Percentiles rank a stretch among this genome's conserved stretches.
Evolutionary conservation across 2,329 filamentous ascomycete species (phyloP).

Genomic region (Pseudogymnoascus destructans): DNA sequence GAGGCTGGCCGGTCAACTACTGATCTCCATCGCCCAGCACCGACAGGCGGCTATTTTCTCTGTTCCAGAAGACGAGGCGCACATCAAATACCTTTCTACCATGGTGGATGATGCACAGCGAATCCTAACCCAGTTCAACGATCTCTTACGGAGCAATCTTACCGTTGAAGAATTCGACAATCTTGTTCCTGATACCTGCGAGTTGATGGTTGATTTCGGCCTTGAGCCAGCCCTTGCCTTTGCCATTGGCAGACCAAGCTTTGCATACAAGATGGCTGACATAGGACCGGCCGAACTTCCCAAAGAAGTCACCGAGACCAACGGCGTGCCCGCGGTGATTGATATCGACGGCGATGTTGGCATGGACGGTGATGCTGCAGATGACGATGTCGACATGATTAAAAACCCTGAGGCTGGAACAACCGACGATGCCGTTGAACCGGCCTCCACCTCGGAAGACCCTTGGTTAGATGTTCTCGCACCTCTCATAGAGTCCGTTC

Average conservation of each 20-base stretch:
- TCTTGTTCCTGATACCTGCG: conserved; percentile 60
- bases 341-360: conserved; percentile 46
- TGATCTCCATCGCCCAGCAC: conserved; percentile 87
- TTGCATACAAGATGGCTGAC: conserved; percentile 48
- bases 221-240: conserved; percentile 74
- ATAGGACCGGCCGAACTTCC: conserved; percentile 13
- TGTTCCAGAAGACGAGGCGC: conserved; percentile 55
- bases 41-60: conserved; percentile 75
- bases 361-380: conserved; percentile 28
- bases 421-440: conserved; percentile 26
- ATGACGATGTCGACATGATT: conserved; percentile 30
- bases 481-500: conserved; percentile 58
- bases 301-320: conserved; percentile 10
- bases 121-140: conserved; percentile 75
- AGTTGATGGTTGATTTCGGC: conserved; percentile 65
- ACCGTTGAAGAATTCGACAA: conserved; percentile 62
- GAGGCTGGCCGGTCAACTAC: conserved; percentile 63
- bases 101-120: conserved; percentile 84
- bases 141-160: conserved; percentile 72
- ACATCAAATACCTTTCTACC: conserved; percentile 79
- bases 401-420: conserved; percentile 23
- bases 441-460: conserved; percentile 30
- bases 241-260: conserved; percentile 62
- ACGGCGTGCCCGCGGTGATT: conserved; percentile 14
- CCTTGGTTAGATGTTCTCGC: conserved; percentile 56